Evolutionary conservation across 495 filamentous ascomycete genomes (phyloP).

Genomic region (Tuber umbilicatum): DNA sequence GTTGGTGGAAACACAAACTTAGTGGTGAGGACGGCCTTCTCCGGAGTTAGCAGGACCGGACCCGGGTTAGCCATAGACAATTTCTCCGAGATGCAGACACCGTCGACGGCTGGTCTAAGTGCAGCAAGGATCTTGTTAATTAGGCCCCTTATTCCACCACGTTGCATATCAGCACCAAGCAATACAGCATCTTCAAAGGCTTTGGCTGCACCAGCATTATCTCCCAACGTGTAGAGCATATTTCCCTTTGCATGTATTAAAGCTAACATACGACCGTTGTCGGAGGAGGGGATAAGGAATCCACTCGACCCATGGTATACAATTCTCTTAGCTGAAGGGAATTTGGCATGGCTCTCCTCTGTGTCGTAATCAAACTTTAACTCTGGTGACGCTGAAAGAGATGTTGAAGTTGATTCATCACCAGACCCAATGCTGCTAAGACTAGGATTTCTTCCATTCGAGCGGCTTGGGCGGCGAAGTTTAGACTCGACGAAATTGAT

Average conservation of each 20-base stretch:
- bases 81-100: constrained; percentile 36
- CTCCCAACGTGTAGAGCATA: constrained; percentile 87
- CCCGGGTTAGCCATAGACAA: constrained; percentile 44
- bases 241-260: constrained; percentile 96
- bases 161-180: constrained; percentile 69
- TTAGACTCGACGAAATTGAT: constrained; percentile 83
- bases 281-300: constrained; percentile 75
- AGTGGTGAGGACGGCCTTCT: constrained; percentile 75
- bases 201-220: constrained; percentile 72
- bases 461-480: constrained; percentile 49
- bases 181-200: constrained; percentile 94
- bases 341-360: constrained; percentile 35
- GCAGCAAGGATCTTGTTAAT: constrained; percentile 75
- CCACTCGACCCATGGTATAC: constrained; percentile 66
- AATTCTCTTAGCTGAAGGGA: constrained; percentile 14
- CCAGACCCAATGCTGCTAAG: constrained; percentile 52
- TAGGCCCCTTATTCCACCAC: constrained; percentile 67
- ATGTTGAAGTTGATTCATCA: constrained; percentile 41
- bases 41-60: constrained; percentile 73
- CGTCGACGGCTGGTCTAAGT: constrained; percentile 49
- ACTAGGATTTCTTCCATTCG: constrained; percentile 45
- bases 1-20: constrained; percentile 71
- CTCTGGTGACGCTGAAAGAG: constrained; percentile 21
- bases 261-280: constrained; percentile 89
- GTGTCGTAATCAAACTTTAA: constrained; percentile 34